Base-by-base conservation (phyloP, 345 rosid genomes). In the Cardiospermum halicacabum region DNA sequence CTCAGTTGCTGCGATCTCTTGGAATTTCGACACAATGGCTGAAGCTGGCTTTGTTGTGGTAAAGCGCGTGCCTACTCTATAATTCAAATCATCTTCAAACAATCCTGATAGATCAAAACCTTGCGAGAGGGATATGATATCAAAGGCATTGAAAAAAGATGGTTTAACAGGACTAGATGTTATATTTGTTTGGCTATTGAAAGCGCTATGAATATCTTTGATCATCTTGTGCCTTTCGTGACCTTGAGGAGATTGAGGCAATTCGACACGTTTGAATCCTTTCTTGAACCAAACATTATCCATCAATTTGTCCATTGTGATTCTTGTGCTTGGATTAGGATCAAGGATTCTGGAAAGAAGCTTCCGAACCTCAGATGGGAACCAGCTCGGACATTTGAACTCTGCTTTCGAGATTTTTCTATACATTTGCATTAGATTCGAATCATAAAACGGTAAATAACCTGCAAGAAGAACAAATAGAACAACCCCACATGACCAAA, bases 401-500 rank as follows among this genome's bases (percentile, higher is more conserved):
- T 85, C 89, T 11, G 89, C 96, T 68, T 25, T 85, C 13, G 71
- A 60, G 15, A 89, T 89, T 75, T 84, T 92, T 53, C 74, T 74
- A 12, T 89, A 89, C 85, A 92, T 65, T 57, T 82, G 89, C 65
- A 89, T 78, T 42, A 92, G 78, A 71, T 87, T 92, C 8, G 70
- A 56, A 18, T 91, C 85, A 2, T 79, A 79, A 66, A 91, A 91
- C 0, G 97, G 97, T 48, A 91, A 87, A 69, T 72, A 87, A 34
- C 94, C 96, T 1, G 94, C 94, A 60, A 91, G 69, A 1, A 91
- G 75, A 50, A 89, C 97, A 22, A 77, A 91, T 12, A 91, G 69
- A 61, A 91, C 72, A 34, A 87, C 94, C 15, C 97, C 96, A 63
- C 87, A 85, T 0, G 96, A 91, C 97, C 97, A 91, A 32, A 89